Base-by-base conservation (phyloP, 139 green algal species). In the Chlorella ohadii region DNA sequence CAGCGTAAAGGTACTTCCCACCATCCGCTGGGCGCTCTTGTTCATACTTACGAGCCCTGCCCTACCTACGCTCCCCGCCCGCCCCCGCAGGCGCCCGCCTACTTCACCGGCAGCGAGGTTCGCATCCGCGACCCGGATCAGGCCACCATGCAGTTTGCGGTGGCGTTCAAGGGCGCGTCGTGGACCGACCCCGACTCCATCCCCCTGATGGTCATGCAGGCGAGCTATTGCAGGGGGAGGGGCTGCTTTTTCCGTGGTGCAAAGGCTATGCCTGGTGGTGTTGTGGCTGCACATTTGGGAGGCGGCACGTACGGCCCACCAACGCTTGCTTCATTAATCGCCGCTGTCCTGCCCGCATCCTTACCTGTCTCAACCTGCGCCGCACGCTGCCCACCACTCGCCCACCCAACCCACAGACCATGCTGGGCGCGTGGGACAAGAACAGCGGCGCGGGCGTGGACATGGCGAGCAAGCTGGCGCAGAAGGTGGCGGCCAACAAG, bases 141-240 rank as follows among this genome's bases (percentile, higher is more conserved):
- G 85, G 80, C 93, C 23, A 86, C 91, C 57, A 88, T 94, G 81
- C 90, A 96, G 72, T 90, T 98, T 72, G 93, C 96, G 13, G 79
- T 99, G 41, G 97, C 97, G 2, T 98, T 99, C 90, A 93, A 98
- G 92, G 97, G 97, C 39, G 93, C 94, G 13, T 90, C 92, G 13
- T 99, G 95, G 95, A 96, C 94, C 20, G 96, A 99, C 91, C 92
- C 97, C 28, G 97, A 99, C 91, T 93, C 92, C 59, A 90, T 99
- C n/a, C 90, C 97, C 0, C 92, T 99, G 59, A 98, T 98, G 97
- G 94, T 99, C 77, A 98, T 99, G 92, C 96, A 98, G 92, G 92
- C 72, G 33, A 33, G 85, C 44, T 9, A 51, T 6, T 36, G n/a
- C 0, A 28, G 61, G 77, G 22, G 23, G 28, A 39, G 73, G 27